Evolutionary conservation across 106 monocot genomes (phyloP).

Genomic region (Dioscorea dumetorum): DNA sequence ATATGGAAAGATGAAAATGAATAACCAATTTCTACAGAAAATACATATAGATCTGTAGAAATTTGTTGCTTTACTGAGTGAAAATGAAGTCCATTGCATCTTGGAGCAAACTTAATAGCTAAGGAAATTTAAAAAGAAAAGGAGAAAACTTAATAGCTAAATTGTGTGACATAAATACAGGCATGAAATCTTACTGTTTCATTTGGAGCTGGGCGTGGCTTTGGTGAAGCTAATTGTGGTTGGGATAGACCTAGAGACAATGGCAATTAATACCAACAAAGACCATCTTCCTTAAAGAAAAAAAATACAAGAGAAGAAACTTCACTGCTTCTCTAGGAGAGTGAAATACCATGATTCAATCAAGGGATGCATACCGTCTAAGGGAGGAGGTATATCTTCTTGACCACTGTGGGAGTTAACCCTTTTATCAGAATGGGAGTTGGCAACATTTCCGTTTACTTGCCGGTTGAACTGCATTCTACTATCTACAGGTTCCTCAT

Average conservation of each 20-base stretch:
- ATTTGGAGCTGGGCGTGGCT: constrained; percentile 1
- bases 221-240: neutral
- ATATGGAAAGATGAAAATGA: constrained; percentile 13
- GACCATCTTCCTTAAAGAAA: neutral
- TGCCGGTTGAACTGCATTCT: no score
- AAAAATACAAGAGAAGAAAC: neutral
- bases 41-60: constrained; percentile 1
- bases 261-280: neutral
- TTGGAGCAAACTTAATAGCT: no score
- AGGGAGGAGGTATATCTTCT: no score
- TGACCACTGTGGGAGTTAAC: no score
- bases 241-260: constrained; percentile 17
- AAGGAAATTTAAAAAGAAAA: neutral
- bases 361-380: neutral
- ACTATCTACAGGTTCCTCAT: neutral
- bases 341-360: neutral
- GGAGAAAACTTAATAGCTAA: neutral
- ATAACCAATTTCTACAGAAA: constrained; percentile 8
- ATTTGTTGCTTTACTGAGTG: no score
- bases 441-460: no score
- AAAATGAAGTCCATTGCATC: no score
- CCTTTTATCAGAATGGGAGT: no score
- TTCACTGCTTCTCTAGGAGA: no score
- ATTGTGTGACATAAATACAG: neutral
- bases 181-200: constrained; percentile 15